Evolutionary conservation across 345 rosid genomes (phyloP), one percentile per base, ranked within the genome.

Genomic region (Dovyalis caffra): DNA sequence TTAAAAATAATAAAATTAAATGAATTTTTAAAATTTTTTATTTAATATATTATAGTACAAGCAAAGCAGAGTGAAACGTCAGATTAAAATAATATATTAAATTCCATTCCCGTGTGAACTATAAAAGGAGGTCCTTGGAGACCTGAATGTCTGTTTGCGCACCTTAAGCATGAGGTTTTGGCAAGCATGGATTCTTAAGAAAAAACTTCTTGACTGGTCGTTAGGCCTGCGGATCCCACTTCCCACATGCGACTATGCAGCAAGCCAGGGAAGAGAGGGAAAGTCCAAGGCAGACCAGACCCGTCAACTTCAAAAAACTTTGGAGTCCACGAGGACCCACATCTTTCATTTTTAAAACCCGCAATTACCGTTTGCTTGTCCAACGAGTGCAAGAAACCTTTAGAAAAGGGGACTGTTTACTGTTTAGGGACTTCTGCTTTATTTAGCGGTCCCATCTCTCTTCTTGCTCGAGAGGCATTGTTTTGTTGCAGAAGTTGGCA

Each of bases 311-410:
- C 2, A n/a, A 20, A 18, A 20, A 6, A 49, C n/a, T 49, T 1
- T 20, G 56, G 23, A 20, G 56, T 18, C n/a, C 6, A 49, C 56
- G 23, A 20, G 56, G 56, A 20, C 56, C 56, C 56, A 49, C 56
- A 6, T 6, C n/a, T 18, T 49, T 49, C 23, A 18, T 49, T 49
- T 43, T 14, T 15, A 45, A 14, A 1, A 1, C 49, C 74, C 74
- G 74, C 74, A 76, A 68, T 76, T 40, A 60, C 47, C 74, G 79
- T 47, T 62, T 14, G 56, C 57, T 35, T 58, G 61, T 68, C 73
- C 31, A 8, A 21, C 9, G 16, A 35, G 18, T 29, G 61, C 21
- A 12, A 8, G 64, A 51, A 2, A 3, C 65, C 38, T 4, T 16
- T 57, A 2, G 18, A 16, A 20, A 60, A 16, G 37, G 26, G 23